Base-by-base conservation (phyloP, 2,329 filamentous ascomycete species). In the Dissoconium aciculare region DNA sequence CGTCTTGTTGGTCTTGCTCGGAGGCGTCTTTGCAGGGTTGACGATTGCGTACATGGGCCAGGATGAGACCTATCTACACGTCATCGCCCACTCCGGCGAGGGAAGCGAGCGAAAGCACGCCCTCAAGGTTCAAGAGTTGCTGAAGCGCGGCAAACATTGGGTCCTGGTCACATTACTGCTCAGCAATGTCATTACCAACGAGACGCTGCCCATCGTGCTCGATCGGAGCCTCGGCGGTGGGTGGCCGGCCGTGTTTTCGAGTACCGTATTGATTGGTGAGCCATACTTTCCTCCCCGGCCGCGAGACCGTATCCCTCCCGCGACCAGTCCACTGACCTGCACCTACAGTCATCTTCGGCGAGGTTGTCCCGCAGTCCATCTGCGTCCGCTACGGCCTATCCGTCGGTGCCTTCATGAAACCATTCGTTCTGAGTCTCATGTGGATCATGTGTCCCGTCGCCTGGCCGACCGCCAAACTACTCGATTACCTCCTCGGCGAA, bases 101-200 rank as follows among this genome's bases (percentile, higher is more conserved):
- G 83, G 78, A 33, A 66, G 74, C n/a, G 87, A 95, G 58, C 77
- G 76, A 49, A 82, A 74, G 51, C 83, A 94, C 51, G 89, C 89
- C 1, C 71, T 69, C 34, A 77, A 73, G 41, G 89, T 98, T 8
- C 67, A 89, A 44, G 67, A 73, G 26, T 63, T 98, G 15, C 60
- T 98, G 33, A 74, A 82, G 41, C 78, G 71, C 46, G 89, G 89
- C 47, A 98, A 98, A 56, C 89, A 98, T 57, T 98, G 89, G 89
- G 87, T 98, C 12, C 64, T 98, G 34, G 89, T 98, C 32, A 95
- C 89, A 3, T 62, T 98, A 15, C 69, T 98, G 5, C 64, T 98
- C 33, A 84, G 84, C 55, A 98, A 98, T 55, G 89, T 98, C 51
- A 91, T 98, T 47, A 92, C 91, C 42, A 95, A 98, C 56, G 89